Base-by-base conservation (phyloP, 2,329 filamentous ascomycete genomes). In the Aspergillus brasiliensis region DNA sequence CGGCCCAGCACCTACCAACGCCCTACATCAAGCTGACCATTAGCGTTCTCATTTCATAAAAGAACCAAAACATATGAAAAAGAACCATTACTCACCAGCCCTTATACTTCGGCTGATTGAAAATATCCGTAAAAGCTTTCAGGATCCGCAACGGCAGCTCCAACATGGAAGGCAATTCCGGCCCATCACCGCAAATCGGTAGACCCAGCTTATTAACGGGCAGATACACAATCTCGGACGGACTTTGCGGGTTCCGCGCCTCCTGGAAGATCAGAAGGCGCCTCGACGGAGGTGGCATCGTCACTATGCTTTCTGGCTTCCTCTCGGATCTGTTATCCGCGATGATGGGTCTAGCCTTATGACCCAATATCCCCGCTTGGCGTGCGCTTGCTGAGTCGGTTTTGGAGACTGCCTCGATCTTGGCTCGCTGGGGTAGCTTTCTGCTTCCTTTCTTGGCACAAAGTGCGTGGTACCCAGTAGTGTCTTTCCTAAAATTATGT, bases 201-300 rank as follows among this genome's bases (percentile, higher is more conserved):
- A 77, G 65, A 1, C 74, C 74, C 5, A 73, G 67, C 56, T 74
- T 72, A 64, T 77, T 77, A 63, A 77, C 69, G 37, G 73, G 71
- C 6, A 71, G 56, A 53, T 75, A 76, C 52, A 69, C 60, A 23
- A 66, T 60, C 59, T 73, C 71, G 3, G 69, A 55, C 4, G 62
- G 49, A 51, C 72, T 73, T 38, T 66, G 60, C 1, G 72, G 67
- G 52, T 74, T 73, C 61, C 70, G 71, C 56, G 72, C 65, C 60
- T 77, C 74, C 62, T 76, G 73, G 65, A 77, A 75, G 62, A 77
- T 73, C 51, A 77, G 67, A 31, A 77, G 72, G 42, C 72, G 72
- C 60, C 69, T 67, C 17, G 62, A 56, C 10, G 62, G 49, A 13
- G 56, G 56, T 17, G 38, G 5, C 17, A 21, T 54, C 10, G 13